Evolutionary conservation across 1,284 basidiomycete species (phyloP).

Genomic region (Ganoderma lingzhi): DNA sequence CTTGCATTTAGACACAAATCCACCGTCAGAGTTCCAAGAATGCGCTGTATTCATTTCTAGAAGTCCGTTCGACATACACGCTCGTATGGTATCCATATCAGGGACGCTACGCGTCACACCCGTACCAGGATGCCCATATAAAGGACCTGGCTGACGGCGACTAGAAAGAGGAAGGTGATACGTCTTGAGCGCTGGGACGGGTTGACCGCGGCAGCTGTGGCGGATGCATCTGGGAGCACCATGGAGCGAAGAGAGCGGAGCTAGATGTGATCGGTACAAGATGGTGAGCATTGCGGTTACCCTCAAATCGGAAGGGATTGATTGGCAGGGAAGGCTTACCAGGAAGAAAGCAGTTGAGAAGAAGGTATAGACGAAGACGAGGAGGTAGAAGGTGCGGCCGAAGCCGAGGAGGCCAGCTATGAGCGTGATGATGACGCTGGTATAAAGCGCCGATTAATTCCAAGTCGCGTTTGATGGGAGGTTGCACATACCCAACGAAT

Average conservation of each 20-base stretch:
- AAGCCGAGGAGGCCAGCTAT: conserved; percentile 68
- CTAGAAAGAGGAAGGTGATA: conserved; percentile 87
- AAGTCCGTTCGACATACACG: background rate
- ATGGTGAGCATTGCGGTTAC: background rate
- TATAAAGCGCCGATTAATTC: background rate
- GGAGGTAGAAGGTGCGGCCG: conserved; percentile 70
- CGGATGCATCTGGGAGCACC: conserved; percentile 75
- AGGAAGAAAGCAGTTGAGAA: conserved; percentile 95
- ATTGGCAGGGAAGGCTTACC: conserved; percentile 54
- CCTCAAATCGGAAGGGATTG: background rate
- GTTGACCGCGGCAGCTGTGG: conserved; percentile 71
- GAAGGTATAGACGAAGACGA: conserved; percentile 87
- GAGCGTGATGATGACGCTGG: conserved; percentile 77
- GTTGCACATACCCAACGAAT: conserved; percentile 83
- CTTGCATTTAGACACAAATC: background rate
- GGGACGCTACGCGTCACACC: conserved; percentile 48
- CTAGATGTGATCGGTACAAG: conserved; percentile 47
- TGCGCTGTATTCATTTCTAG: background rate
- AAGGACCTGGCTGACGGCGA: conserved; percentile 80
- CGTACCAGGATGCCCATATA: conserved; percentile 84
- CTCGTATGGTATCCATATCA: background rate
- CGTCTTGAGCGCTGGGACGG: conserved; percentile 78
- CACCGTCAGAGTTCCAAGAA: background rate
- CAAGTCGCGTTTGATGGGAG: conserved; percentile 2
- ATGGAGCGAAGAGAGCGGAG: conserved; percentile 92